A percentile compares a stretch with the other conserved stretches of the same genome.
These are phyloP conservation scores for Kalanchoe fedtschenkoi DNA, from an alignment of 164 flowering plant species.

Conservation along the genomic window DNA sequence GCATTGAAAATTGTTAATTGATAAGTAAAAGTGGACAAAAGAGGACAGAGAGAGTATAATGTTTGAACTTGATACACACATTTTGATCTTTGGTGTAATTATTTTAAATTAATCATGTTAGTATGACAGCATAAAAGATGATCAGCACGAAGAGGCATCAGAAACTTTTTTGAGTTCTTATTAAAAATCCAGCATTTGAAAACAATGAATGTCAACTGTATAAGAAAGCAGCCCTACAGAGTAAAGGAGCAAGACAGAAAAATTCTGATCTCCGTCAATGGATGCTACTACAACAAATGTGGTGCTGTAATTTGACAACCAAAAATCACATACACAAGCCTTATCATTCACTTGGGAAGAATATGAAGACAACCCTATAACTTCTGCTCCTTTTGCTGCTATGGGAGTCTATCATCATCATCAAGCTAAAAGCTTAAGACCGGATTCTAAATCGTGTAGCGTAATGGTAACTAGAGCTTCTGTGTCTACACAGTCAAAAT, in stretches of 20 bases:
- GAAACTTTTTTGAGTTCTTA: not conserved
- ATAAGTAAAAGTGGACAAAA: too few relatives aligned
- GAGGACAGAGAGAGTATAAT: too few relatives aligned
- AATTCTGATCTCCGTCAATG: not conserved
- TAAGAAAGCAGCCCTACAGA: not conserved
- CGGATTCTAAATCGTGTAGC: constrained; percentile 67
- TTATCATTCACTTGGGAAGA: not conserved
- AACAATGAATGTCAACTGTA: not conserved
- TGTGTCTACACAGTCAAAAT: constrained; percentile 58
- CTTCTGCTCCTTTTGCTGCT: not conserved
- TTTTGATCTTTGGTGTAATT: too few relatives aligned
- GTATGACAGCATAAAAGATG: too few relatives aligned
- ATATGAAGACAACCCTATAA: not conserved
- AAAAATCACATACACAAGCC: not conserved
- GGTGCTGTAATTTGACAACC: not conserved
- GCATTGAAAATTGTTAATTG: too few relatives aligned
- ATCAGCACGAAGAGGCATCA: too few relatives aligned
- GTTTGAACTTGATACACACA: too few relatives aligned
- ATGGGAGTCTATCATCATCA: constrained; percentile 12
- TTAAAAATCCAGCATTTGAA: not conserved
- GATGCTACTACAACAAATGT: not conserved
- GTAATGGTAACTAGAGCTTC: constrained; percentile 66
- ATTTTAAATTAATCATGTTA: too few relatives aligned
- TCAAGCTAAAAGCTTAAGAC: constrained; percentile 36
- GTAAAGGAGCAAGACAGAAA: not conserved